Evolutionary conservation across 345 rosid species (phyloP), one percentile per base, ranked within the genome.

Genomic region (Psidium guajava): DNA sequence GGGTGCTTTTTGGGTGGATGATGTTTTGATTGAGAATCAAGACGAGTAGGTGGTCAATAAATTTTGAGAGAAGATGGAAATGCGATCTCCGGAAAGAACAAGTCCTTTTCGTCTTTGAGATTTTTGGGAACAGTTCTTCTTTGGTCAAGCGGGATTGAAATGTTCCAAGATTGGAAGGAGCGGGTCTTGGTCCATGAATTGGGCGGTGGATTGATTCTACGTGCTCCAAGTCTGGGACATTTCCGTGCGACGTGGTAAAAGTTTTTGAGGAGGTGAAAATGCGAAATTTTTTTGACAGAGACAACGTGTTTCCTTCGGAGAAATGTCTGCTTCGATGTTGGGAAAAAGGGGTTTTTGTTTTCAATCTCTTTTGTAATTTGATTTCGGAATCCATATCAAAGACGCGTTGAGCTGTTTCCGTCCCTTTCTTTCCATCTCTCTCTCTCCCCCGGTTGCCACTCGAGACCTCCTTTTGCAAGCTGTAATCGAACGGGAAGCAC

Each of bases 321-420:
- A 5, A 69, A 18, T 3, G 21, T 1, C 42, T 0, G 74, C 2
- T 61, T 28, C 3, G 51, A 7, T 49, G 44, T 84, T 4, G 6
- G 12, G 49, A 6, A 47, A 47, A 24, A 3, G 3, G 36, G n/a
- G 25, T 5, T 77, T 74, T 53, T 25, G 52, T 22, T 25, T 54
- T 44, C 80, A 28, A 27, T 85, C 5, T 24, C 15, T 61, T 27
- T 16, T 36, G 51, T 20, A 25, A 50, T 83, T 83, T 47, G 32
- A 11, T 57, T 54, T 42, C 73, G 85, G 86, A 86, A 85, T 85
- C 82, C 53, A 85, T 88, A 85, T 61, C 86, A 88, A 87, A 87
- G 91, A 92, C 95, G 93, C 92, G 99, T 87, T 91, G 98, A 92
- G 95, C 94, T 94, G 96, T 94, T 90, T 75, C 84, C 92, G 84